phyloP scores from a whole-genome alignment of 1,284 basidiomycete species.

The Salmacisia buchloeana region DNA sequence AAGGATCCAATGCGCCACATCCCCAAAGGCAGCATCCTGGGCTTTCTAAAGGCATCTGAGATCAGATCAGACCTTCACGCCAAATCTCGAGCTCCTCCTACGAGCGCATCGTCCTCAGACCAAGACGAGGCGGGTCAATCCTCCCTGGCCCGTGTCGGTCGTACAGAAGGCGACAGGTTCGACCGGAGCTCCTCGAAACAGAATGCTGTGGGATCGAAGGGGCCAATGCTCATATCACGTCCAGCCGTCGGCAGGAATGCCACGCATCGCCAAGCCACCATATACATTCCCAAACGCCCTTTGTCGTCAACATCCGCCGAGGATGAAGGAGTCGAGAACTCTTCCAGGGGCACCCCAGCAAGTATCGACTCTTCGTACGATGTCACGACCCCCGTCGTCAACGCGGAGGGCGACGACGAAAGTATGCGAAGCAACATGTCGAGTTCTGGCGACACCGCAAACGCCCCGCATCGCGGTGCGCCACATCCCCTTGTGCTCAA shows the following conservation, averaged over 20 bases:
- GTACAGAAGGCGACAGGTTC: conserved; percentile 26
- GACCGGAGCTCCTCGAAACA: conserved; percentile 12
- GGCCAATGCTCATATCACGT: background rate
- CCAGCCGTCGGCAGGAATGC: too few relatives aligned
- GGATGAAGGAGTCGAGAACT: too few relatives aligned
- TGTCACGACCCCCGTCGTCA: too few relatives aligned
- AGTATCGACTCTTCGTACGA: too few relatives aligned
- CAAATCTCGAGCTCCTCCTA: too few relatives aligned
- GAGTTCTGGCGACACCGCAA: background rate
- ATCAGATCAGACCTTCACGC: too few relatives aligned
- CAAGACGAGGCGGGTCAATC: background rate
- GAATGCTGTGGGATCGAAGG: too few relatives aligned
- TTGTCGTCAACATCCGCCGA: too few relatives aligned
- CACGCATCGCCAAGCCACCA: too few relatives aligned
- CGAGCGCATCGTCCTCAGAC: background rate
- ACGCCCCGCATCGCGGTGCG: background rate
- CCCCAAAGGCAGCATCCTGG: conserved; percentile 28
- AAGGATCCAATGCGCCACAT: conserved; percentile 41
- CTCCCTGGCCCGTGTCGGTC: conserved; percentile 16
- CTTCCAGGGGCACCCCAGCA: background rate
- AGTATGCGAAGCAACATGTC: background rate
- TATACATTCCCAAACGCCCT: too few relatives aligned
- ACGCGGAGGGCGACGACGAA: background rate
- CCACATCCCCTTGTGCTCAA: conserved; percentile 15
- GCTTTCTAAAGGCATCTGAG: conserved; percentile 39